Evolutionary conservation across 2,329 filamentous ascomycete genomes (phyloP).

Genomic region (Byssoonygena ceratinophila): DNA sequence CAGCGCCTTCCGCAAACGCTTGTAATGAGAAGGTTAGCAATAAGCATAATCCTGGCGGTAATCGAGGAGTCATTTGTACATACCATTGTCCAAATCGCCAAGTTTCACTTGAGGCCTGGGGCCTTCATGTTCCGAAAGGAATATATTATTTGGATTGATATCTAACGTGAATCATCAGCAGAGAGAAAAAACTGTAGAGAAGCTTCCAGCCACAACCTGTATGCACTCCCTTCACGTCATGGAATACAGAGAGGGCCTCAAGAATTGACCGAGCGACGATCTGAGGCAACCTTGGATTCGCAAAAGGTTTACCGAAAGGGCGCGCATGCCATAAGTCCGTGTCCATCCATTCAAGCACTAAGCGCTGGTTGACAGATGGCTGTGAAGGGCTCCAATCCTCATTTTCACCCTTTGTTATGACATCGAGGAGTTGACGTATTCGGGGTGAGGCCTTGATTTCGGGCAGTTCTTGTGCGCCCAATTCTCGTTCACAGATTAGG

Average conservation of each 20-base stretch:
- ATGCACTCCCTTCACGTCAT: conserved; percentile 10
- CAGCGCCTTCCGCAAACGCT: conserved; percentile 12
- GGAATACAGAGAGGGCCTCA: conserved; percentile 12
- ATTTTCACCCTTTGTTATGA: too few species aligned
- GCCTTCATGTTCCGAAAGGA: conserved; percentile 10
- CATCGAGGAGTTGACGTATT: too few species aligned
- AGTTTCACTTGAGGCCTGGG: conserved; percentile 11
- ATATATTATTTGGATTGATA: conserved; percentile 16
- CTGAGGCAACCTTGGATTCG: conserved; percentile 12
- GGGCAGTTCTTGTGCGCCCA: too few species aligned
- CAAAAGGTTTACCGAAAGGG: conserved; percentile 14
- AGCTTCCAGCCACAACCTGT: conserved; percentile 7
- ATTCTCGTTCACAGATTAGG: too few species aligned
- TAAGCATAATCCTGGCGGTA: not conserved
- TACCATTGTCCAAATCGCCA: conserved; percentile 15
- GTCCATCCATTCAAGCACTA: too few species aligned
- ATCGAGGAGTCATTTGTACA: not conserved
- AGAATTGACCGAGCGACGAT: conserved; percentile 14
- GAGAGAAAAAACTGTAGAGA: not conserved
- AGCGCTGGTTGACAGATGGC: too few species aligned
- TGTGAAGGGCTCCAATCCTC: too few species aligned
- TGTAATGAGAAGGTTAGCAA: not conserved
- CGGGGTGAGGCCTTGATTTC: too few species aligned
- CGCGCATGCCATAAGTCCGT: conserved; percentile 13
- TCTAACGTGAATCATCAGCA: conserved; percentile 2